A percentile compares a stretch with the other conserved stretches of the same genome.
phyloP scores from a whole-genome alignment of 345 rosid genomes.

The Passiflora organensis region DNA sequence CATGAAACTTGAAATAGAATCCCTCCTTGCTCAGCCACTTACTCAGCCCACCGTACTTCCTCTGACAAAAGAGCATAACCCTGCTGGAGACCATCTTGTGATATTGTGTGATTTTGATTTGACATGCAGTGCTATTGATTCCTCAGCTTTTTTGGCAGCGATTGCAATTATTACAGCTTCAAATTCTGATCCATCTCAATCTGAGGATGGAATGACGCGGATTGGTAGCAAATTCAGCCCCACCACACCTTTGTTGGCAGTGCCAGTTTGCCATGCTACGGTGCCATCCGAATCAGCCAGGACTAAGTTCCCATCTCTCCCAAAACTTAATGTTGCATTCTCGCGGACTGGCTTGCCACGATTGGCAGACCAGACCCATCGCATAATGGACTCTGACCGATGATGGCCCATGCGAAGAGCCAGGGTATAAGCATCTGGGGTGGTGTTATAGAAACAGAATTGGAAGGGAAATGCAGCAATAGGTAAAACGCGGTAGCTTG shows the following conservation, averaged over 20 bases:
- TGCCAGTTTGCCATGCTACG: conserved; percentile 1
- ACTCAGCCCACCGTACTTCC: no score
- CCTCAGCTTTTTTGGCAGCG: no score
- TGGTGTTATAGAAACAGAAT: conserved; percentile 39
- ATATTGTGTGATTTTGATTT: no score
- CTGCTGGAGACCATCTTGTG: no score
- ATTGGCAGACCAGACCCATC: conserved; percentile 30
- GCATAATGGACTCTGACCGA: conserved; percentile 36
- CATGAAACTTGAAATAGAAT: no score
- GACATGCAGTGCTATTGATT: no score
- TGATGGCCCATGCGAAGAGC: conserved; percentile 43
- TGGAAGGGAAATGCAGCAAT: neutral
- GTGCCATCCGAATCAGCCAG: neutral
- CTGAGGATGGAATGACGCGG: no score
- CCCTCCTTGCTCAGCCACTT: no score
- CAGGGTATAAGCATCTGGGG: conserved; percentile 44
- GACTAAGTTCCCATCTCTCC: neutral
- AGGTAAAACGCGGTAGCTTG: neutral
- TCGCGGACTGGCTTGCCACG: conserved; percentile 29
- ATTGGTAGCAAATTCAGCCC: neutral
- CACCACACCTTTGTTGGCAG: neutral
- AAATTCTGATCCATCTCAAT: no score
- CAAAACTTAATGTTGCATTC: neutral
- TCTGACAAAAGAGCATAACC: no score
- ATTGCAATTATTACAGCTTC: no score